Conservation (phyloP, 768 basidiomycete species). For the Tricholoma furcatifolium region DNA sequence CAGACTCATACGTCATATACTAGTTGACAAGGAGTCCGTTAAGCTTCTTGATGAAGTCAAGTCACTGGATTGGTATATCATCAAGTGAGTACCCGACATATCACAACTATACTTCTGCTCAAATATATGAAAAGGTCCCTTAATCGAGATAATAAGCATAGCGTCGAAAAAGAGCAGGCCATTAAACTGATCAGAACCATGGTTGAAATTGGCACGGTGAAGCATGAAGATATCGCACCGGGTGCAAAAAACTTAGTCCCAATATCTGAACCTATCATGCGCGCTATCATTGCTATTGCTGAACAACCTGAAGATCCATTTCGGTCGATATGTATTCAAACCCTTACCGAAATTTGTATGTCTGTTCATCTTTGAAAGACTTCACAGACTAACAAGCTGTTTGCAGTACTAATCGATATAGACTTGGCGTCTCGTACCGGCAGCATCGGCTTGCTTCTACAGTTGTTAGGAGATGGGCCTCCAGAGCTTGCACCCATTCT, state of each 20-base stretch:
- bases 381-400: slow-evolving; percentile 2
- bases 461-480: slow-evolving; percentile 89
- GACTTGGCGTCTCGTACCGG: slow-evolving; percentile 78
- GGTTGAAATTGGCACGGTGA: slow-evolving; percentile 71
- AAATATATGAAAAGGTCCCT: slow-evolving; percentile 55
- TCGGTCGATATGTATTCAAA: slow-evolving; percentile 77
- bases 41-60: slow-evolving; percentile 53
- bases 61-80: slow-evolving; percentile 85
- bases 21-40: slow-evolving; percentile 75
- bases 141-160: slow-evolving; percentile 79
- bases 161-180: slow-evolving; percentile 88
- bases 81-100: slow-evolving; percentile 56
- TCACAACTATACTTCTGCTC: neutral
- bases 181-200: slow-evolving; percentile 86
- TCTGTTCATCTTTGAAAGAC: slow-evolving; percentile 5
- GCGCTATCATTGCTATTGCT: slow-evolving; percentile 89
- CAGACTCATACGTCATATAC: slow-evolving; percentile 73
- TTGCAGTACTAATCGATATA: slow-evolving; percentile 82
- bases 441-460: slow-evolving; percentile 82
- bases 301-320: slow-evolving; percentile 93
- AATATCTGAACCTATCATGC: slow-evolving; percentile 74
- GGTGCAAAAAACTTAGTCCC: slow-evolving; percentile 50
- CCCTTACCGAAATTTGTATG: slow-evolving; percentile 86
- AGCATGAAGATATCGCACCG: slow-evolving; percentile 42
- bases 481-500: slow-evolving; percentile 76